phyloP scores from a whole-genome alignment of 2,329 filamentous ascomycete species.

The Pyricularia pennisetigena region DNA sequence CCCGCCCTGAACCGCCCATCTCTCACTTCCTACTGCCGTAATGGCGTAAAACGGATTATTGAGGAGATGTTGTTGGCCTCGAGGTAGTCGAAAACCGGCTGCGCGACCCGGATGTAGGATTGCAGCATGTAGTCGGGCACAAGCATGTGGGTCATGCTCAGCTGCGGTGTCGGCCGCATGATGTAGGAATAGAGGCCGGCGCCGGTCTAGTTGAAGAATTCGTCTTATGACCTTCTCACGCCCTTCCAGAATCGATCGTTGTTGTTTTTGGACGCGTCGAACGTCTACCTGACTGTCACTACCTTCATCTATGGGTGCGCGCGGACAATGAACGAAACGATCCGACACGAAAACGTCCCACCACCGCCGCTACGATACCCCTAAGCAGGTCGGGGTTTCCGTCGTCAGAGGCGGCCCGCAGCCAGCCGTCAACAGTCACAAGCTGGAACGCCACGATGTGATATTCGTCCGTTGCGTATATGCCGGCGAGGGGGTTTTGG shows the following conservation, averaged over 20 bases:
- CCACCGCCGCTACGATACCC: conserved; percentile 37
- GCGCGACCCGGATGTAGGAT: conserved; percentile 8
- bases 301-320: conserved; percentile 8
- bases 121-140: conserved; percentile 14
- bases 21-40: conserved; percentile 32
- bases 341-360: conserved; percentile 25
- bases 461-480: conserved; percentile 40
- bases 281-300: conserved; percentile 15
- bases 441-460: conserved; percentile 37
- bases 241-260: conserved; percentile 27
- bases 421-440: conserved; percentile 32
- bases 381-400: conserved; percentile 37
- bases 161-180: conserved; percentile 9
- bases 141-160: neutral
- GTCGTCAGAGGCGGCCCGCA: conserved; percentile 28
- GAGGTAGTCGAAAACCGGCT: conserved; percentile 15
- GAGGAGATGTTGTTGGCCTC: conserved; percentile 15
- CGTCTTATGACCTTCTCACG: conserved; percentile 17
- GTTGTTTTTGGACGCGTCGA: conserved; percentile 32
- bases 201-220: conserved; percentile 17
- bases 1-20: conserved; percentile 20
- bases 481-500: conserved; percentile 39
- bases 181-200: conserved; percentile 18
- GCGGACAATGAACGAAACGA: conserved; percentile 17
- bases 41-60: conserved; percentile 30